Evolutionary conservation across 2,329 filamentous ascomycete genomes (phyloP).

Genomic region (Aureobasidium namibiae): DNA sequence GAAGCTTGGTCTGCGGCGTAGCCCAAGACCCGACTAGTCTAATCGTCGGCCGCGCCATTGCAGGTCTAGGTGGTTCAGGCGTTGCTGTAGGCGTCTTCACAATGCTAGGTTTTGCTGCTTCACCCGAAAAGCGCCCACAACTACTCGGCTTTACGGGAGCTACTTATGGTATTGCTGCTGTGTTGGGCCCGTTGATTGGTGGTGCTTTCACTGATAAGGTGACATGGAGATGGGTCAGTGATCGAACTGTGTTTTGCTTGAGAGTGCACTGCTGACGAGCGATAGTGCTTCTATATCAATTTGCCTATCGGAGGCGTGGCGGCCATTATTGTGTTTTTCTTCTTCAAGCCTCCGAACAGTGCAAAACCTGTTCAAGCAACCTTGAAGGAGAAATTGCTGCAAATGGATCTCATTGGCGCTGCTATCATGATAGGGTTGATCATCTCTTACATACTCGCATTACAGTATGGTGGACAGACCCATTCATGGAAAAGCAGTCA

Average conservation of each 20-base stretch:
- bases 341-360: constrained; percentile 27
- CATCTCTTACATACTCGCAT: constrained; percentile 35
- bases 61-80: constrained; percentile 42
- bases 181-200: constrained; percentile 40
- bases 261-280: neutral
- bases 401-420: neutral
- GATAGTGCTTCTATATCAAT: constrained; percentile 43
- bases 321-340: constrained; percentile 10
- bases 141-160: constrained; percentile 42
- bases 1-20: constrained; percentile 43
- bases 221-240: constrained; percentile 36
- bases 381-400: constrained; percentile 17
- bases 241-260: constrained; percentile 23
- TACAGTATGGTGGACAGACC: constrained; percentile 37
- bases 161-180: constrained; percentile 37
- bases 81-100: constrained; percentile 42
- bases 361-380: constrained; percentile 28
- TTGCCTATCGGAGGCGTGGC: constrained; percentile 40
- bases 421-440: neutral
- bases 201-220: constrained; percentile 31
- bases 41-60: constrained; percentile 44
- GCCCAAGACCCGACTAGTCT: constrained; percentile 42
- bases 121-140: constrained; percentile 38
- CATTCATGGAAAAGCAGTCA: constrained; percentile 29
- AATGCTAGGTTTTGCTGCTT: constrained; percentile 37